These are phyloP conservation scores for Tetragonia tetragonoides DNA, from an alignment of 148 eudicot species.

Conservation along the genomic window DNA sequence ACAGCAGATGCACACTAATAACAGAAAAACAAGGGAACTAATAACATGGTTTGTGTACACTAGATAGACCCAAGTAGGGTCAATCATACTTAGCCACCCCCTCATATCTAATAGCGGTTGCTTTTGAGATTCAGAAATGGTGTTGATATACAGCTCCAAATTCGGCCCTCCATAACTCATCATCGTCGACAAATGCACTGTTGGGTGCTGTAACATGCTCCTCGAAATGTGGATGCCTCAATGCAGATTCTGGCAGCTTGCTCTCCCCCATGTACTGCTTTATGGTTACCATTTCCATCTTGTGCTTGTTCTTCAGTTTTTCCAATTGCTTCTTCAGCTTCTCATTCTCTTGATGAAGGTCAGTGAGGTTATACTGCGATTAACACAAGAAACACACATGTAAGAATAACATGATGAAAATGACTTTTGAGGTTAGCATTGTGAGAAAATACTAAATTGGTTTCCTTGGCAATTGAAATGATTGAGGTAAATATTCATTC, in stretches of 20 bases:
- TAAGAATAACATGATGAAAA: neutral
- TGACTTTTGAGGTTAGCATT: neutral
- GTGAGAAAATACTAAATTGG: neutral
- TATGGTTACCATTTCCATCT: conserved; percentile 93
- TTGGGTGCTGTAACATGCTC: conserved; percentile 46
- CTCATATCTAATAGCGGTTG: neutral
- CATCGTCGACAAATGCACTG: conserved; percentile 29
- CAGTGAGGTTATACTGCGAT: conserved; percentile 51
- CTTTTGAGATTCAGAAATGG: conserved; percentile 29
- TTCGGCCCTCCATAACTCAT: conserved; percentile 88
- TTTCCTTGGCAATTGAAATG: conserved; percentile 69
- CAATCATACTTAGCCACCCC: neutral
- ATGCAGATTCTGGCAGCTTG: conserved; percentile 78
- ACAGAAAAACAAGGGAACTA: neutral
- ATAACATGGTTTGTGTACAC: conserved; percentile 10
- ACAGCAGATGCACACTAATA: conserved; percentile 9
- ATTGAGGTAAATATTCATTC: too few species aligned
- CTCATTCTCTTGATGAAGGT: conserved; percentile 69
- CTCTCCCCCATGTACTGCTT: conserved; percentile 94
- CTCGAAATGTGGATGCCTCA: conserved; percentile 51
- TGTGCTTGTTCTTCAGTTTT: conserved; percentile 87
- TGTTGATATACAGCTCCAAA: conserved; percentile 86
- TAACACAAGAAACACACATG: neutral
- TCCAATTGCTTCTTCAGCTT: conserved; percentile 65
- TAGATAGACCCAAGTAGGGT: conserved; percentile 32